A percentile compares a stretch with the other conserved stretches of the same genome.
Conservation (phyloP, 768 basidiomycete genomes). For the Xerocomus brunneocitrinus region DNA sequence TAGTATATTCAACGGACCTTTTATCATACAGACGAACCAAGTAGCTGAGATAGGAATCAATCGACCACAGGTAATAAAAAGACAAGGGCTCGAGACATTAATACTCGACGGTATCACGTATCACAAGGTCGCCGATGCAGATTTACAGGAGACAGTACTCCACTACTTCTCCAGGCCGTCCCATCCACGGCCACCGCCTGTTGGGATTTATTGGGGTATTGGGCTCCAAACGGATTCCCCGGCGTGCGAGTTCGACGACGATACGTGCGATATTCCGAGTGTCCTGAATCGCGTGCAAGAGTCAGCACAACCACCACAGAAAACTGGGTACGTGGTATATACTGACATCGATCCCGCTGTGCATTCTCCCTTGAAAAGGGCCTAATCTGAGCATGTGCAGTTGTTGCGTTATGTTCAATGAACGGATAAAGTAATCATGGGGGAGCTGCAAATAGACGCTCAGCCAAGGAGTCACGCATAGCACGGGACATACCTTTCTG, state of each 20-base stretch:
- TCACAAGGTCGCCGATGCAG: background rate
- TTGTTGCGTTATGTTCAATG: conserved; percentile 71
- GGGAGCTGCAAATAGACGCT: conserved; percentile 13
- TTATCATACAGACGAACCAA: background rate
- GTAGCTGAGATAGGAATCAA: background rate
- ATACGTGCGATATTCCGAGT: conserved; percentile 85
- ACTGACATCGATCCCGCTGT: conserved; percentile 89
- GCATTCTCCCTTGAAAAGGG: conserved; percentile 77
- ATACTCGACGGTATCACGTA: background rate
- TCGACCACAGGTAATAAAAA: background rate
- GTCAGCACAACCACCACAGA: background rate
- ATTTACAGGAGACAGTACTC: conserved; percentile 36
- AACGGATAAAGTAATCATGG: conserved; percentile 18
- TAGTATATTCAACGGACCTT: background rate
- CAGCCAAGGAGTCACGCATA: background rate
- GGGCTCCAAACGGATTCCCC: conserved; percentile 62
- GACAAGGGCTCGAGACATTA: background rate
- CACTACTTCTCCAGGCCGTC: conserved; percentile 62
- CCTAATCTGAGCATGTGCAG: conserved; percentile 66
- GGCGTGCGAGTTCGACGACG: conserved; percentile 68
- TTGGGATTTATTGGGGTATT: conserved; percentile 67
- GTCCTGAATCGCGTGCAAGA: conserved; percentile 49
- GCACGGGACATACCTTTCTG: conserved; percentile 13
- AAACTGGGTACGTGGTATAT: background rate
- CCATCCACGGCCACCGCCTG: conserved; percentile 85